phyloP scores from a whole-genome alignment of 1,284 basidiomycete genomes.

The Coriolopsis trogii region DNA sequence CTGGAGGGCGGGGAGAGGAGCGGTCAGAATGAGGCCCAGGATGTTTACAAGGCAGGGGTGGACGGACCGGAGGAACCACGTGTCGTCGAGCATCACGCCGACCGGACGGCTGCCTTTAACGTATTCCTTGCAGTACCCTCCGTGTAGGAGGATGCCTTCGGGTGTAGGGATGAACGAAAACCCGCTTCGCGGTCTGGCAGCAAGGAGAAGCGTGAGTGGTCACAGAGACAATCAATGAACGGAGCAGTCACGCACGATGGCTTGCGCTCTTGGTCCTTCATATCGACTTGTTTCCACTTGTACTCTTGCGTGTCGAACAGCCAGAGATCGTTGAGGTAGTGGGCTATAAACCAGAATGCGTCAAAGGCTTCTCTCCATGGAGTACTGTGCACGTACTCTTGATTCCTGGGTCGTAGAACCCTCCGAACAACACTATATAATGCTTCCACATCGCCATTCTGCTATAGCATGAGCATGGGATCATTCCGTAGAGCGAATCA shows the following conservation, averaged over 20 bases:
- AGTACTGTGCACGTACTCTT: constrained; percentile 10
- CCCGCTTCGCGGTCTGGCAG: constrained; percentile 72
- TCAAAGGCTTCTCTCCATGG: too few species aligned
- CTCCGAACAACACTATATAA: constrained; percentile 20
- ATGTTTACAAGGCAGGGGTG: not conserved
- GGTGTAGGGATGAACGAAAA: constrained; percentile 85
- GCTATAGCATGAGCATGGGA: not conserved
- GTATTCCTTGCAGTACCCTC: constrained; percentile 94
- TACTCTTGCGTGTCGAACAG: constrained; percentile 88
- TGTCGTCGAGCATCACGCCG: constrained; percentile 89
- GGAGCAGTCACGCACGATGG: constrained; percentile 59
- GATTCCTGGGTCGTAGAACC: constrained; percentile 23
- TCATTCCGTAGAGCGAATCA: not conserved
- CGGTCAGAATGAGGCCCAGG: not conserved
- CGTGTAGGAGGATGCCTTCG: constrained; percentile 86
- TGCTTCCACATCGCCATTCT: constrained; percentile 84
- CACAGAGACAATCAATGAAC: not conserved
- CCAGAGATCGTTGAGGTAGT: constrained; percentile 89
- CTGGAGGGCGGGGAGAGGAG: constrained; percentile 24
- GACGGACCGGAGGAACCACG: constrained; percentile 83
- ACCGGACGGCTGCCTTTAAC: constrained; percentile 84
- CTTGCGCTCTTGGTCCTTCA: constrained; percentile 66
- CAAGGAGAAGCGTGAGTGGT: not conserved
- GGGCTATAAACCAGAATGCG: constrained; percentile 61
- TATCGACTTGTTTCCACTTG: constrained; percentile 84